These are phyloP conservation scores for Rhodotorula sp. DNA, from an alignment of 1,284 basidiomycete species.

Conservation along the genomic window DNA sequence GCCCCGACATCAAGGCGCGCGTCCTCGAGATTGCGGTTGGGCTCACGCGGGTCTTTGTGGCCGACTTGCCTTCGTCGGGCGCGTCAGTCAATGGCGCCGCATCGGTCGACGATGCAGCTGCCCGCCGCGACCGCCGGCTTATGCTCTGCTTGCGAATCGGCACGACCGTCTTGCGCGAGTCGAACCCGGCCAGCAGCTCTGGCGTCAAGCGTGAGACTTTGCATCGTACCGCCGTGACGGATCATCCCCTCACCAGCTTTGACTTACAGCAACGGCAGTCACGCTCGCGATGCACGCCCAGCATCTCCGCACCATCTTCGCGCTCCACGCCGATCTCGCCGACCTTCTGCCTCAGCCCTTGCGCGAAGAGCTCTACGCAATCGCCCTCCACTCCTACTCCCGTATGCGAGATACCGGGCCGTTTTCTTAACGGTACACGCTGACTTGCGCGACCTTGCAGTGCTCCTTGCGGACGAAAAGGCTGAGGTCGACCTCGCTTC, in stretches of 20 bases:
- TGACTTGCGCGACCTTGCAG: conserved; percentile 51
- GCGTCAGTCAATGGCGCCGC: conserved; percentile 1
- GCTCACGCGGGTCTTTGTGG: conserved; percentile 13
- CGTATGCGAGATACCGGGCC: conserved; percentile 55
- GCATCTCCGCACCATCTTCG: conserved; percentile 69
- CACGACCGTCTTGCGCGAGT: conserved; percentile 72
- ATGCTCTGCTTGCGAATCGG: conserved; percentile 80
- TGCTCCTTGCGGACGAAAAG: conserved; percentile 79
- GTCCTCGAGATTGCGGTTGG: conserved; percentile 64
- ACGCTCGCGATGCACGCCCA: conserved; percentile 52
- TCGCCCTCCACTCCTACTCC: conserved; percentile 77
- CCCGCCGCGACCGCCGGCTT: conserved; percentile 50
- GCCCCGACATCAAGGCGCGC: conserved; percentile 68
- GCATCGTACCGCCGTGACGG: rapidly evolving
- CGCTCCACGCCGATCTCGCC: conserved; percentile 66
- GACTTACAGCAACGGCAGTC: conserved; percentile 10
- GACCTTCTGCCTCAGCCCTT: conserved; percentile 61
- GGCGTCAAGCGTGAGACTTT: conserved; percentile 55
- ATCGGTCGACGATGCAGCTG: not conserved
- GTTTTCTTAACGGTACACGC: too few relatives aligned
- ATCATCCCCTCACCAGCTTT: not conserved
- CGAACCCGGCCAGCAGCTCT: conserved; percentile 57
- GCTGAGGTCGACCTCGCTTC: conserved; percentile 74
- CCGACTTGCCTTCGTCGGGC: not conserved
- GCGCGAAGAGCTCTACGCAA: conserved; percentile 72